Base-by-base conservation (phyloP, 1,139 yeast species). In the Nakaseomyces nivariensis region DNA sequence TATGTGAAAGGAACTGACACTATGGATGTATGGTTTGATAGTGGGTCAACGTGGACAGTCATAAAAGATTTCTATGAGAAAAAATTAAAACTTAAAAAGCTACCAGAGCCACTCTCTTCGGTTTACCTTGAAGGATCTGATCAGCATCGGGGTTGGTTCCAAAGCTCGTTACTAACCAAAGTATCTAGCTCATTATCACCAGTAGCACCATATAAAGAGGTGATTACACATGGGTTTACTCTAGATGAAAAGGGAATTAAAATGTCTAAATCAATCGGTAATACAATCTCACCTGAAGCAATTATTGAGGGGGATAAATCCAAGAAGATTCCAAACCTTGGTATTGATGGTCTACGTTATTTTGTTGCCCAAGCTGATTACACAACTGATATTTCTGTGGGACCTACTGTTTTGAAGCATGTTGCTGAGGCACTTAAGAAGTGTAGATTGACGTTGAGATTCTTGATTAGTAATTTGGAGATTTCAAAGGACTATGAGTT, bases 81-180 rank as follows among this genome's bases (percentile, higher is more conserved):
- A 37, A 52, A 62, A 11, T 49, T 67, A 34, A 59, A 63, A 27
- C 44, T 63, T 25, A 44, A 52, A 10, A 45, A 52, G n/a, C 11
- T 52, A 53, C 72, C 58, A 54, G 70, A 51, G 52, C 70, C 49
- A 8, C 65, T 83, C 6, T 86, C 95, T 0, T 95, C 90, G 63
- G 76, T 87, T 13, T 90, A 88, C 62, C 68, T 90, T 24, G 99
- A 92, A 70, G 99, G 99, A 1, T 80, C 92, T 36, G 99, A 92
- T 64, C 99, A 92, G 66, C 98, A 94, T 63, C 77, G 99, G 54
- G 99, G 99, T 0, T 92, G 99, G 99, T 92, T 92, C 66, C 99
- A 92, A 69, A 87, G 96, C 29, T 88, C 97, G 0, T 70, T 94
- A 38, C 71, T 94, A 52, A 90, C 95, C 37, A 85, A 82, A 60